Evolutionary conservation across 2,329 filamentous ascomycete genomes (phyloP).

Genomic region (Aspergillus versicolor): DNA sequence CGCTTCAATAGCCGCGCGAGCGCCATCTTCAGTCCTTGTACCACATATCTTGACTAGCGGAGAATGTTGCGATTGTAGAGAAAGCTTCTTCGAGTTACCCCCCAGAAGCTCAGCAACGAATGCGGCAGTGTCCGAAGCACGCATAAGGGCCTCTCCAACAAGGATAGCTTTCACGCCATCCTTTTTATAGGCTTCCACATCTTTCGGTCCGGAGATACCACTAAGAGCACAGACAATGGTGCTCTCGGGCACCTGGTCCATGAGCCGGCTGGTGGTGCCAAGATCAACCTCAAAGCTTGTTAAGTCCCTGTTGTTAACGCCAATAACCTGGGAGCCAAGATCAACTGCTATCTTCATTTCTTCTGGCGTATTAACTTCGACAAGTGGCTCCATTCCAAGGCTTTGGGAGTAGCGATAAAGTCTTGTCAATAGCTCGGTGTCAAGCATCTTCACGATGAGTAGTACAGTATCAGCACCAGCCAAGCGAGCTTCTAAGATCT

Average conservation of each 20-base stretch:
- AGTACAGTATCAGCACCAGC: conserved; percentile 93
- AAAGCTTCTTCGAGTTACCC: conserved; percentile 34
- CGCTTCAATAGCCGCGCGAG: conserved; percentile 74
- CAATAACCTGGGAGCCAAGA: conserved; percentile 86
- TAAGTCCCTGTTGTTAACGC: conserved; percentile 95
- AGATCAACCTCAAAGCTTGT: conserved; percentile 97
- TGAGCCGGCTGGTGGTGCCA: conserved; percentile 82
- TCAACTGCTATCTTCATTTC: conserved; percentile 88
- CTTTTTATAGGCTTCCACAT: conserved; percentile 82
- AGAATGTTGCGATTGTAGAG: conserved; percentile 27
- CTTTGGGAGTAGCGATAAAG: conserved; percentile 87
- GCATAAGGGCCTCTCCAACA: conserved; percentile 95
- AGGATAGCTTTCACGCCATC: conserved; percentile 91
- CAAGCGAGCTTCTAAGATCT: conserved; percentile 90
- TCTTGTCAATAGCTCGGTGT: conserved; percentile 67
- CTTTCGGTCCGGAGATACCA: conserved; percentile 84
- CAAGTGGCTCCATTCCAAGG: conserved; percentile 94
- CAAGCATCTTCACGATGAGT: conserved; percentile 97
- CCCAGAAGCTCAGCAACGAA: conserved; percentile 87
- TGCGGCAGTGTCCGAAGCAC: conserved; percentile 73
- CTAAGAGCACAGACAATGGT: conserved; percentile 92
- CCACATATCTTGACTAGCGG: conserved; percentile 93
- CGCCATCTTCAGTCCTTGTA: conserved; percentile 78
- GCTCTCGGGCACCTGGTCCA: conserved; percentile 78
- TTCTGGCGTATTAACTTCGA: conserved; percentile 91